Evolutionary conservation across 306 rosid species (phyloP).

Genomic region (Medicago lupulina): DNA sequence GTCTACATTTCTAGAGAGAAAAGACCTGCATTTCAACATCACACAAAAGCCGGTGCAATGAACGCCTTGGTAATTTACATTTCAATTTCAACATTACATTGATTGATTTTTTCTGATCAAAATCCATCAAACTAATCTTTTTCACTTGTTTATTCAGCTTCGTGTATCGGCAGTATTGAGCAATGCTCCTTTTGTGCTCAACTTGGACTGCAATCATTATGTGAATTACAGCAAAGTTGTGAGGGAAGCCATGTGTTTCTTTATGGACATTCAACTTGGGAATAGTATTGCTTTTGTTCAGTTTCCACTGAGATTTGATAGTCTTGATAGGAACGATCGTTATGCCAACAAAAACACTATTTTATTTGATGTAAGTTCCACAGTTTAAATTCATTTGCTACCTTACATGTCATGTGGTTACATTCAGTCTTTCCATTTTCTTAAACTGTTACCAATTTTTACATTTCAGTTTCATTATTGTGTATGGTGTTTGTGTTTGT

Average conservation of each 20-base stretch:
- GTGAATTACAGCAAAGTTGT: slow-evolving; percentile 85
- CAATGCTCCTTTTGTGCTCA: slow-evolving; percentile 89
- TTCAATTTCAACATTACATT: slow-evolving; percentile 15
- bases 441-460: too few relatives aligned
- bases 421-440: background rate
- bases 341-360: slow-evolving; percentile 95
- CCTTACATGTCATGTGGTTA: background rate
- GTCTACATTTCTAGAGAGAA: slow-evolving; percentile 94
- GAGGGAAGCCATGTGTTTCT: slow-evolving; percentile 95
- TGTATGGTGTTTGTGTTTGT: background rate
- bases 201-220: slow-evolving; percentile 97
- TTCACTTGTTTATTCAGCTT: slow-evolving; percentile 58
- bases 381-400: slow-evolving; percentile 11
- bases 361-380: slow-evolving; percentile 73
- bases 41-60: slow-evolving; percentile 94
- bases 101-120: background rate
- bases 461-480: background rate
- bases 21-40: slow-evolving; percentile 93
- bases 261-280: slow-evolving; percentile 91
- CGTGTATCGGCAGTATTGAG: slow-evolving; percentile 93
- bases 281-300: slow-evolving; percentile 84
- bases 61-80: slow-evolving; percentile 71
- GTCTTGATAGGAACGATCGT: slow-evolving; percentile 87
- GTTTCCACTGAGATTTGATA: slow-evolving; percentile 91
- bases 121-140: background rate